A percentile compares a stretch with the other conserved stretches of the same genome.
Evolutionary conservation across 768 basidiomycete genomes (phyloP).

Genomic region (Boletellus ananiceps): DNA sequence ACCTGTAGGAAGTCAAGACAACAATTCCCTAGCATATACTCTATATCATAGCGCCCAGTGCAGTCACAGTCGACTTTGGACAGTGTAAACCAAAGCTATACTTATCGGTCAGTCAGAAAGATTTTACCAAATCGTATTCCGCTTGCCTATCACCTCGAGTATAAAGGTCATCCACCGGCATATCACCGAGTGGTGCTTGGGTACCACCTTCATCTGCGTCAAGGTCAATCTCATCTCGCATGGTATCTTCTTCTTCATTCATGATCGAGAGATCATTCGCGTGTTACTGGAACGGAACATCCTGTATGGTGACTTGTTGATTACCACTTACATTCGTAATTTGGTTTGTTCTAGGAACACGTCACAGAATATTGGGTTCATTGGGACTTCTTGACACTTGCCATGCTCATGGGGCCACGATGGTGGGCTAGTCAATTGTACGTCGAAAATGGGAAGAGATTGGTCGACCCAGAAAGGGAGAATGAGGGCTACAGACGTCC

Average conservation of each 20-base stretch:
- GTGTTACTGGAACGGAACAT: slow-evolving; percentile 84
- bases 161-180: too few relatives aligned
- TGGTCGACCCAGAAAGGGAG: too few relatives aligned
- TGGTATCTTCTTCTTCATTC: too few relatives aligned
- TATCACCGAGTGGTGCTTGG: too few relatives aligned
- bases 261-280: slow-evolving; percentile 69
- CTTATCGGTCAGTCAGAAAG: slow-evolving; percentile 43
- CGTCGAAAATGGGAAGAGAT: too few relatives aligned
- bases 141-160: too few relatives aligned
- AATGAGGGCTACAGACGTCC: too few relatives aligned
- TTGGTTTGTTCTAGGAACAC: slow-evolving; percentile 63
- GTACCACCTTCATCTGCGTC: too few relatives aligned
- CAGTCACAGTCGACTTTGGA: background rate
- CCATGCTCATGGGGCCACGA: slow-evolving; percentile 14
- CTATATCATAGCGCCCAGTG: slow-evolving; percentile 80
- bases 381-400: slow-evolving; percentile 98
- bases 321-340: background rate
- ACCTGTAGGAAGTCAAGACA: slow-evolving; percentile 66
- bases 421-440: too few relatives aligned
- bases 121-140: slow-evolving; percentile 58
- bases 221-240: too few relatives aligned
- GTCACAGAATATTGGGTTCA: slow-evolving; percentile 93
- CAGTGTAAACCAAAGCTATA: slow-evolving; percentile 45
- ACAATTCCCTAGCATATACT: slow-evolving; percentile 72
- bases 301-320: slow-evolving; percentile 53